These are phyloP conservation scores for Psidium friedrichsthalianum DNA, from an alignment of 345 rosid species.

Conservation along the genomic window DNA sequence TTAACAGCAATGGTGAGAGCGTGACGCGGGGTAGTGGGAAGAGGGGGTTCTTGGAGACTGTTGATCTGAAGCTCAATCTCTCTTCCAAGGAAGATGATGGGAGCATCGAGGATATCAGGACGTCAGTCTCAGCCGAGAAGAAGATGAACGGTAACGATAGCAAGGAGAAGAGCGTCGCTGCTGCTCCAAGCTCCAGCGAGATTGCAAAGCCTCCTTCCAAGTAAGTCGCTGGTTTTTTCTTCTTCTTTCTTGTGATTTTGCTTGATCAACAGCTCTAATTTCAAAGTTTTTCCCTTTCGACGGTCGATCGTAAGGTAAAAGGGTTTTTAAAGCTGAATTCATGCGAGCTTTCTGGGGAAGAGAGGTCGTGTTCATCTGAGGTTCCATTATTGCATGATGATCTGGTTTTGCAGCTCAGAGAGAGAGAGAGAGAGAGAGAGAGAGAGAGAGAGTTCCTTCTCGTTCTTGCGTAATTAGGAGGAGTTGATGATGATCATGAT, in stretches of 20 bases:
- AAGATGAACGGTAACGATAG: slow-evolving; percentile 14
- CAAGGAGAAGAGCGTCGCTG: slow-evolving; percentile 13
- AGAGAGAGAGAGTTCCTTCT: neutral
- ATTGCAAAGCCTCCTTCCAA: slow-evolving; percentile 49
- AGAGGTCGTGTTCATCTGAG: neutral
- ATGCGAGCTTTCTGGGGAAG: neutral
- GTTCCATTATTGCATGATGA: neutral
- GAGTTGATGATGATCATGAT: neutral
- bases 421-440: neutral
- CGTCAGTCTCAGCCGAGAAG: neutral
- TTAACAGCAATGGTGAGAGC: slow-evolving; percentile 8
- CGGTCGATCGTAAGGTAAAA: neutral
- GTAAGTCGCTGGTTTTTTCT: slow-evolving; percentile 15
- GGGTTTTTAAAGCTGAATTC: neutral
- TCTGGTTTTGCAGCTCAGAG: neutral
- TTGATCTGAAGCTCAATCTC: slow-evolving; percentile 67
- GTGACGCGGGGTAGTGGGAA: slow-evolving; percentile 28
- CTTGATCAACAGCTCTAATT: neutral
- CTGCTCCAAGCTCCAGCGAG: slow-evolving; percentile 4
- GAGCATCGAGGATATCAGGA: slow-evolving; percentile 8
- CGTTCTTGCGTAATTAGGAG: neutral
- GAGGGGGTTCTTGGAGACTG: slow-evolving; percentile 57
- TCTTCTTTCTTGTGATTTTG: neutral
- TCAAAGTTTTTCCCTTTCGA: neutral
- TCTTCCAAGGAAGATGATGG: slow-evolving; percentile 18